Conservation (phyloP, 352 stramenopile genomes). For the Phytophthora podocarpi region DNA sequence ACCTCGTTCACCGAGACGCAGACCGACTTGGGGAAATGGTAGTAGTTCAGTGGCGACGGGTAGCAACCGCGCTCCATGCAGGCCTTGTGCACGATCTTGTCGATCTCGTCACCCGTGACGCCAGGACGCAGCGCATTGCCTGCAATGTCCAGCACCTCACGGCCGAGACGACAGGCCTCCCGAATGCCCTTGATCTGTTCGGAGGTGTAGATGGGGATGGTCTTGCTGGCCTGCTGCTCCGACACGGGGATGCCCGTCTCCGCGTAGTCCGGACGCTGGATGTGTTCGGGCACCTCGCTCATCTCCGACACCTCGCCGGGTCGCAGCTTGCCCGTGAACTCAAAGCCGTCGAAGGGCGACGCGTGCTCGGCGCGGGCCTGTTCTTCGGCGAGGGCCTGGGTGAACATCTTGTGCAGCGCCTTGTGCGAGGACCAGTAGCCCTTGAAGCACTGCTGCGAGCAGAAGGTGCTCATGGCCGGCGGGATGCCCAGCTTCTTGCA, state of each 20-base stretch:
- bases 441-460: conserved; percentile 97
- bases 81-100: conserved; percentile 94
- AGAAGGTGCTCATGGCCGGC: conserved; percentile 89
- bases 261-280: conserved; percentile 92
- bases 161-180: conserved; percentile 81
- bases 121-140: conserved; percentile 87
- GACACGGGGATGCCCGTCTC: conserved; percentile 76
- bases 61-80: conserved; percentile 94
- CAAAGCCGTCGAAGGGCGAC: conserved; percentile 69
- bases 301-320: conserved; percentile 83
- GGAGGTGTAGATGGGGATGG: conserved; percentile 93
- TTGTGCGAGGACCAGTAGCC: conserved; percentile 96
- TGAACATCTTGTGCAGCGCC: conserved; percentile 94
- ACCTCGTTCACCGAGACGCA: conserved; percentile 94
- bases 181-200: conserved; percentile 96
- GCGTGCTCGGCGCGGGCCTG: conserved; percentile 11
- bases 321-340: conserved; percentile 87
- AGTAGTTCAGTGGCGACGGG: conserved; percentile 98
- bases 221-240: conserved; percentile 65
- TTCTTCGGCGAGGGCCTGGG: conserved; percentile 51
- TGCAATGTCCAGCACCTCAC: conserved; percentile 97
- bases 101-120: conserved; percentile 97
- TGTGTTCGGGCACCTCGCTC: conserved; percentile 72
- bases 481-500: conserved; percentile 92
- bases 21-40: conserved; percentile 97